Evolutionary conservation across 331 rosid species (phyloP), one percentile per base, ranked within the genome.

Genomic region (Saraca asoca): DNA sequence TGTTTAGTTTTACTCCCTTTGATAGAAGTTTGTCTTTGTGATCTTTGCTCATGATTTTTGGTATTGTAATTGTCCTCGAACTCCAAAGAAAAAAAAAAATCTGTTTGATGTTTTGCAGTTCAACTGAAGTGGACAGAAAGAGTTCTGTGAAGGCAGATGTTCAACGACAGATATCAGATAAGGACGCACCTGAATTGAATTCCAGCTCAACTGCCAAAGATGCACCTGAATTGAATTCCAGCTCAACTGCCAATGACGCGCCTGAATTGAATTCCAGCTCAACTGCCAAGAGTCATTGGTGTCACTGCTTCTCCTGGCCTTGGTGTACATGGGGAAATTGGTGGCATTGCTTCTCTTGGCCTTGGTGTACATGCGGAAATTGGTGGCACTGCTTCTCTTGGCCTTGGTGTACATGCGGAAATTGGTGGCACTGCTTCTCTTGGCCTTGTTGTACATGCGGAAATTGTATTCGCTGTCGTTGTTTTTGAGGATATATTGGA

Each of bases 21-120:
- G 9, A 60, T 17, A 56, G 3, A 29, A 46, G 14, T 19, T 33
- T 66, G 56, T 20, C 58, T 33, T 58, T 37, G 19, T 65, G 31
- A 50, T 58, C 66, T 78, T 14, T 67, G 48, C 18, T 19, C 31
- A 64, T 37, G 17, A 46, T 59, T 43, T 35, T 39, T 45, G 33
- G 31, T 56, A 53, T 17, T 63, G 48, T 34, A 44, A 12, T 50
- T 55, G 31, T 64, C 5, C 35, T 35, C 42, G 11, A 39, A 50
- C 66, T 61, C 53, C 56, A 64, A 41, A 24, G 31, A 3, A 24
- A 24, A 24, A 24, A 24, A 24, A 24, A 24, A 62, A 51, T 66
- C 35, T 58, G 34, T 66, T 72, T 69, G 60, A 29, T 29, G 24
- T 64, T 59, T 55, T 76, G 78, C 88, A 93, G 98, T 58, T 74